Base-by-base conservation (phyloP, 208 protist species). In the Trypanosoma theileri region DNA sequence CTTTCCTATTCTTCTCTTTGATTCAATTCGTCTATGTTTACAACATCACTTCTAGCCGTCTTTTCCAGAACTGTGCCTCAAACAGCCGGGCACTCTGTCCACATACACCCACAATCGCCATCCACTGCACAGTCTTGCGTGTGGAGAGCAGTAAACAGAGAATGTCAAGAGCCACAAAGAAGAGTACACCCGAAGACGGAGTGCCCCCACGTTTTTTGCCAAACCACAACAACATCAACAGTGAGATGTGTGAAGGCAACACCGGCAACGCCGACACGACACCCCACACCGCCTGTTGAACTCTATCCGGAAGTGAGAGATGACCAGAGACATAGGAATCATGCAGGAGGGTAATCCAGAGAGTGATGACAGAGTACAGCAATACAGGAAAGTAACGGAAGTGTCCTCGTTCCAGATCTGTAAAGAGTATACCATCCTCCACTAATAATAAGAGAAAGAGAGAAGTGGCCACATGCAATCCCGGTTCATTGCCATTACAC, bases 351-450 rank as follows among this genome's bases (percentile, higher is more conserved):
- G 77, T 80, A 8, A 77, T 1, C 84, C 81, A 88, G 26, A 92
- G 79, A 51, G 82, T 53, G 31, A 51, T 40, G 17, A 92, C 58
- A 0, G 75, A 35, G 55, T 78, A 88, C 12, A 59, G 60, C 16
- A 73, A 67, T 2, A 77, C 62, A 6, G 89, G 83, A 72, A 92
- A 88, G 80, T 94, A 94, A 45, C 86, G 89, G 63, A 84, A 88
- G 48, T 77, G 56, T 45, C 72, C 70, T 59, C 66, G 52, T 51
- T 51, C 68, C 12, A 92, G 75, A 0, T 54, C 70, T 16, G 66
- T 62, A 64, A 94, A 91, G 22, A 92, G 44, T 24, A 79, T 48
- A 7, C 73, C 79, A 64, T 93, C 90, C 61, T 93, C 73, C n/a
- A 82, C 72, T 45, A 95, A 66, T 28, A 95, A 71, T 31, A 92